These are phyloP conservation scores for Xylaria venustula DNA, from an alignment of 495 filamentous ascomycete genomes.

Conservation along the genomic window DNA sequence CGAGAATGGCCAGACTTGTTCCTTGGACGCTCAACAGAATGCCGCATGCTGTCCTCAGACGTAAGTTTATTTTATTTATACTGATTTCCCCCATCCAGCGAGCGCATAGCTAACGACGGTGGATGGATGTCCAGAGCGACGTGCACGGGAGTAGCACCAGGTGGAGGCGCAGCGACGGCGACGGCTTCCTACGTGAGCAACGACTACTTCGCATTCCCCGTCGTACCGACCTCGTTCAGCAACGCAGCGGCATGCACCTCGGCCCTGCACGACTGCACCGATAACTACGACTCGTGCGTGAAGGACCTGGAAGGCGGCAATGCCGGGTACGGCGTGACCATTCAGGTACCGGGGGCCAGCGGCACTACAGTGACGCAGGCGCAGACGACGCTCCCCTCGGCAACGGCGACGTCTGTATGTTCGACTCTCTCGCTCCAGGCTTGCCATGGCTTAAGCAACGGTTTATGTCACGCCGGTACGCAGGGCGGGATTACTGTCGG, in stretches of 20 bases:
- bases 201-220: conserved; percentile 63
- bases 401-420: conserved; percentile 63
- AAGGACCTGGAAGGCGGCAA: conserved; percentile 52
- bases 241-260: conserved; percentile 64
- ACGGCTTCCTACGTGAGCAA: conserved; percentile 52
- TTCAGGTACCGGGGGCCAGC: conserved; percentile 56
- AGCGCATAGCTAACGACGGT: conserved; percentile 3
- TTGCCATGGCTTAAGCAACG: conserved; percentile 57
- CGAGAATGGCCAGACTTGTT: conserved; percentile 42
- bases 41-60: conserved; percentile 47
- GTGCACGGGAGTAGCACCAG: conserved; percentile 45
- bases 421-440: conserved; percentile 59
- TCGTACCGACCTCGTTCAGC: conserved; percentile 63
- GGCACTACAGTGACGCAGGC: conserved; percentile 50
- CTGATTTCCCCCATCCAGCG: no score
- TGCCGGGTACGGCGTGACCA: conserved; percentile 59
- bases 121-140: conserved; percentile 34
- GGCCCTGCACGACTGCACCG: conserved; percentile 64
- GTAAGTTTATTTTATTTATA: no score
- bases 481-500: conserved; percentile 26
- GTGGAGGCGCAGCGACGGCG: conserved; percentile 21
- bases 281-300: conserved; percentile 63
- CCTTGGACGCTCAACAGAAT: conserved; percentile 38
- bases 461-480: conserved; percentile 47
- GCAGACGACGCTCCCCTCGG: conserved; percentile 31